Evolutionary conservation across 345 rosid genomes (phyloP).

Genomic region (Draba incana): DNA sequence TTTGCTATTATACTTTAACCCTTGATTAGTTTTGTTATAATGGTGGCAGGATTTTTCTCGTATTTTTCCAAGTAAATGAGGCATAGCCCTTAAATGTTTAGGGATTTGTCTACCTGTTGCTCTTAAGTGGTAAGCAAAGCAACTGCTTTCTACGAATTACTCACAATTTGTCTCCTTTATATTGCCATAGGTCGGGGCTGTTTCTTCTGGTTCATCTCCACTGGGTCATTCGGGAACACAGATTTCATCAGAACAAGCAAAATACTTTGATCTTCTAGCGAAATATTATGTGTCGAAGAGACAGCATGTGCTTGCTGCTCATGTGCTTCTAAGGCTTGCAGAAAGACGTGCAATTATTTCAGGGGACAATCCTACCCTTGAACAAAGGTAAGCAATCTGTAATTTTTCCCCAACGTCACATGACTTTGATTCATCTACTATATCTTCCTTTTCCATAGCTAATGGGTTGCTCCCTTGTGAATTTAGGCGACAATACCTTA

Average conservation of each 20-base stretch:
- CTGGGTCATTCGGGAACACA: slow-evolving; percentile 61
- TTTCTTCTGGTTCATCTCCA: slow-evolving; percentile 60
- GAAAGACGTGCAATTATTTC: slow-evolving; percentile 74
- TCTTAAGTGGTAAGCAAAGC: slow-evolving; percentile 23
- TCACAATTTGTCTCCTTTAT: slow-evolving; percentile 28
- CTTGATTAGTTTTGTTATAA: slow-evolving; percentile 14
- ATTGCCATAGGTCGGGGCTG: slow-evolving; percentile 56
- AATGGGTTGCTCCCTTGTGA: slow-evolving; percentile 35
- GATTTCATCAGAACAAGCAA: slow-evolving; percentile 65
- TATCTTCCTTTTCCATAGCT: slow-evolving; percentile 31
- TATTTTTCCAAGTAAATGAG: slow-evolving; percentile 10
- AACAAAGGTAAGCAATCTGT: slow-evolving; percentile 64
- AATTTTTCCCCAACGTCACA: background rate
- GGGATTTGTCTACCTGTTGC: slow-evolving; percentile 18
- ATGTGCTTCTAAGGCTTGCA: slow-evolving; percentile 85
- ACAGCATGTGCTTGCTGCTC: slow-evolving; percentile 96
- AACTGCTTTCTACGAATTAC: slow-evolving; percentile 29
- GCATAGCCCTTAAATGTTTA: slow-evolving; percentile 4
- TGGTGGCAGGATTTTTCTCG: slow-evolving; percentile 12
- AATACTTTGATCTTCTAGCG: slow-evolving; percentile 86
- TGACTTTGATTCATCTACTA: slow-evolving; percentile 22
- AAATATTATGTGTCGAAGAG: slow-evolving; percentile 90
- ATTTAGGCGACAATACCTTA: slow-evolving; percentile 80
- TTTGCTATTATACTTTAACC: slow-evolving; percentile 31
- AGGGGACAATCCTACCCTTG: slow-evolving; percentile 68